phyloP scores from a whole-genome alignment of 306 rosid genomes.

The Rubus parviflorus region DNA sequence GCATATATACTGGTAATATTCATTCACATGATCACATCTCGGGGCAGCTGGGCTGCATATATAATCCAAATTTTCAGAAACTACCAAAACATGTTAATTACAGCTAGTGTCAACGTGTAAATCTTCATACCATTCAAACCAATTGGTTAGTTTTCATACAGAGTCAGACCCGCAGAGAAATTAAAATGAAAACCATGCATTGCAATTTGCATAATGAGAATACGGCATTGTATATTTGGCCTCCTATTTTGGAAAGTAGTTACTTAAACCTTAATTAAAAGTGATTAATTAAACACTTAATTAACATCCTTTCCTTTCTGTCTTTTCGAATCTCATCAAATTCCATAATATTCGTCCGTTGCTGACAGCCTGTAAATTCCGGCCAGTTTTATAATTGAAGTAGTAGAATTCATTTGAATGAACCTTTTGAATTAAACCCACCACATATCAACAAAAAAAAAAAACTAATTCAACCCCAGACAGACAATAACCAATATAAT shows the following conservation, averaged over 20 bases:
- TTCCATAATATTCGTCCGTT: neutral
- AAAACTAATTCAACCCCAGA: neutral
- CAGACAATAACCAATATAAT: neutral
- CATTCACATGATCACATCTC: no score
- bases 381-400: neutral
- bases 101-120: neutral
- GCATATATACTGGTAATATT: neutral
- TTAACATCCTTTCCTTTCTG: neutral
- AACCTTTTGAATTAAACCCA: neutral
- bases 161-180: neutral
- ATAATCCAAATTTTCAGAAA: neutral
- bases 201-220: neutral
- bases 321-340: slow-evolving; percentile 1
- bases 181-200: neutral
- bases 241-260: neutral
- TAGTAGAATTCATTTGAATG: neutral
- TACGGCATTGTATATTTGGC: neutral
- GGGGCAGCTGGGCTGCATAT: neutral
- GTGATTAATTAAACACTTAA: neutral
- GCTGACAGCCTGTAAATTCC: neutral
- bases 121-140: neutral
- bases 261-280: neutral
- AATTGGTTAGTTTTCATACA: neutral
- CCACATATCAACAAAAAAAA: neutral
- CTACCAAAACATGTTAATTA: neutral